A percentile compares a stretch with the other conserved stretches of the same genome.
Conservation (phyloP, 106 monocot species). For the Vanilla planifolia region DNA sequence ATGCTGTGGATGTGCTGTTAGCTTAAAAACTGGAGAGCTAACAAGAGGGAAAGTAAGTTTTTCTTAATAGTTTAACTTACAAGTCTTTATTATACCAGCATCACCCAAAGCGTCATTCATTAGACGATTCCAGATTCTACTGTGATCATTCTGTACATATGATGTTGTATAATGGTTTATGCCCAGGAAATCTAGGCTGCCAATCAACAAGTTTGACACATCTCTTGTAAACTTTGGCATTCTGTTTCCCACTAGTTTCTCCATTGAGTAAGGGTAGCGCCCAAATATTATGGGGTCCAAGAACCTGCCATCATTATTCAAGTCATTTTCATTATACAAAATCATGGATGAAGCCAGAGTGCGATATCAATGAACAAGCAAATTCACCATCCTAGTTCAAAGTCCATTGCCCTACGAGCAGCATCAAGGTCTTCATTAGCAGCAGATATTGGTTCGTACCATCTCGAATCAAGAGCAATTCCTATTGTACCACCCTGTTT, state of each 20-base stretch:
- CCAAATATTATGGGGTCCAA: slow-evolving; percentile 59
- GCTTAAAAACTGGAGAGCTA: neutral
- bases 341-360: too few relatives aligned
- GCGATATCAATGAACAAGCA: neutral
- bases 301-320: slow-evolving; percentile 37
- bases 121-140: slow-evolving; percentile 26
- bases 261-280: slow-evolving; percentile 60
- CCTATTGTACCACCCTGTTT: slow-evolving; percentile 49
- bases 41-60: neutral
- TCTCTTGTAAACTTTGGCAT: slow-evolving; percentile 45
- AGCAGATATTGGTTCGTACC: slow-evolving; percentile 66
- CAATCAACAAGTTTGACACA: slow-evolving; percentile 28
- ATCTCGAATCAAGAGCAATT: slow-evolving; percentile 58
- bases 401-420: slow-evolving; percentile 69
- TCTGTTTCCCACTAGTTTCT: slow-evolving; percentile 46
- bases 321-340: neutral
- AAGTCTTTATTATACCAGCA: slow-evolving; percentile 34
- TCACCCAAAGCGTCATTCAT: slow-evolving; percentile 46
- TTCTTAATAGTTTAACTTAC: slow-evolving; percentile 25
- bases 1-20: slow-evolving; percentile 28
- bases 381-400: slow-evolving; percentile 75
- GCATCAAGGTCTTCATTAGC: slow-evolving; percentile 50
- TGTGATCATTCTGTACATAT: slow-evolving; percentile 52
- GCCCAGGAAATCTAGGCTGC: slow-evolving; percentile 66
- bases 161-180: slow-evolving; percentile 78